Percentiles rank a stretch among this genome's conserved stretches.
phyloP scores from a whole-genome alignment of 140 eudicot genomes.

The Oenanthe javanica region DNA sequence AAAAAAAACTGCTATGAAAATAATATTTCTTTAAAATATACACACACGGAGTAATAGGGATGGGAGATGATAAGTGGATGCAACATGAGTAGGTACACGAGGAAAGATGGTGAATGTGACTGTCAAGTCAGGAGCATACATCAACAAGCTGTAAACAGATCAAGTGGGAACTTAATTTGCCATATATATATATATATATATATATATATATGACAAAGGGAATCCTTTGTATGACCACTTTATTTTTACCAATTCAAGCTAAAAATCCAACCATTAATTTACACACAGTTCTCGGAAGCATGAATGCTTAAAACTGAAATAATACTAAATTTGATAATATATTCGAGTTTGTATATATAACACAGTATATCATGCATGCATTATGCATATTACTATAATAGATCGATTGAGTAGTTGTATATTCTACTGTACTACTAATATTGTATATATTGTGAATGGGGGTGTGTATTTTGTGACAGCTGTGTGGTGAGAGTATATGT shows the following conservation, averaged over 20 bases:
- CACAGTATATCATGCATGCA: too few species aligned
- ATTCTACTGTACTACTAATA: too few species aligned
- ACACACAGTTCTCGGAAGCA: background rate
- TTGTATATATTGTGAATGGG: background rate
- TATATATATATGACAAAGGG: too few species aligned
- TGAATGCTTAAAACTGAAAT: background rate
- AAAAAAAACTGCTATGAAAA: too few species aligned
- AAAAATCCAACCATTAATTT: background rate
- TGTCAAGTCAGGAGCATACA: slow-evolving; percentile 24
- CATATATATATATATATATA: too few species aligned
- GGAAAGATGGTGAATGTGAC: slow-evolving; percentile 7
- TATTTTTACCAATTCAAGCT: slow-evolving; percentile 20
- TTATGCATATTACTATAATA: too few species aligned
- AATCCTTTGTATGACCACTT: background rate
- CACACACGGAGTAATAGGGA: background rate
- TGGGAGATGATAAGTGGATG: background rate
- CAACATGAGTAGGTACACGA: background rate
- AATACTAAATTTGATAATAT: background rate
- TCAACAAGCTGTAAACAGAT: slow-evolving; percentile 19
- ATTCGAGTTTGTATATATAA: too few species aligned
- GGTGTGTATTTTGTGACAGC: slow-evolving; percentile 27
- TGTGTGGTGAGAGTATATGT: slow-evolving; percentile 48
- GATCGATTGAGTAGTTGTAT: too few species aligned
- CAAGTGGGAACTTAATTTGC: too few species aligned
- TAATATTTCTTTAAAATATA: too few species aligned